Conservation (phyloP, 164 flowering plant species). For the Taxillus chinensis region DNA sequence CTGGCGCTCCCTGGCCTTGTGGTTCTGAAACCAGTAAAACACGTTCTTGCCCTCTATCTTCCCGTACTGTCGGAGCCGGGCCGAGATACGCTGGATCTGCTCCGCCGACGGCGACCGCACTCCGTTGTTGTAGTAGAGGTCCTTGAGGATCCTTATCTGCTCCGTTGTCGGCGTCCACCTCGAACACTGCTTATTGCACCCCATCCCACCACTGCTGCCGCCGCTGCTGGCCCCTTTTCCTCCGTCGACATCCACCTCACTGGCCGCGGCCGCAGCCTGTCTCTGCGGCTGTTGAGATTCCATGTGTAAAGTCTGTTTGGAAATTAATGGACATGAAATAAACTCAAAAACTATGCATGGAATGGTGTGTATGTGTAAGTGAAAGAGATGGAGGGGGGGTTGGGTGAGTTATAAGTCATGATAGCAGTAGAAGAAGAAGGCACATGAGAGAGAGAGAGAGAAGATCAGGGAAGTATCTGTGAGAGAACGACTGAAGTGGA, state of each 20-base stretch:
- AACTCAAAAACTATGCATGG: constrained; percentile 1
- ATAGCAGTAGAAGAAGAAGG: constrained; percentile 7
- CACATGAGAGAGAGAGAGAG: constrained; percentile 23
- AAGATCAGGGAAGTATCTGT: constrained; percentile 59
- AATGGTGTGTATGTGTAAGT: constrained; percentile 11
- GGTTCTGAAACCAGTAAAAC: constrained; percentile 98
- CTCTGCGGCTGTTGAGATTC: constrained; percentile 34
- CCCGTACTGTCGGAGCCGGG: constrained; percentile 75
- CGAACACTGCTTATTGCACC: constrained; percentile 71
- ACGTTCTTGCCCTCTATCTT: constrained; percentile 98
- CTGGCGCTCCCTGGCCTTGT: constrained; percentile 93
- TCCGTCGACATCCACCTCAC: constrained; percentile 16
- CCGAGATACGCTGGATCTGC: constrained; percentile 85
- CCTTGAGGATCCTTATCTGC: constrained; percentile 83
- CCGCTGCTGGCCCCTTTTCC: constrained; percentile 11
- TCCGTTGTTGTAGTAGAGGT: constrained; percentile 88
- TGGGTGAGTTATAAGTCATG: constrained; percentile 11
- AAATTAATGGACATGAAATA: constrained; percentile 17
- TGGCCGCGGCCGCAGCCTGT: constrained; percentile 12
- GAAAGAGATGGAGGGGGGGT: constrained; percentile 10
- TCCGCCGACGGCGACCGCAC: constrained; percentile 83
- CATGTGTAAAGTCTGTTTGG: constrained; percentile 20
- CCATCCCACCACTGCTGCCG: constrained; percentile 23
- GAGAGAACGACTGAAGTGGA: constrained; percentile 89
- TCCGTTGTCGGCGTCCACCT: constrained; percentile 96